phyloP scores from a whole-genome alignment of 352 stramenopile species.

The Globisporangium nunn region DNA sequence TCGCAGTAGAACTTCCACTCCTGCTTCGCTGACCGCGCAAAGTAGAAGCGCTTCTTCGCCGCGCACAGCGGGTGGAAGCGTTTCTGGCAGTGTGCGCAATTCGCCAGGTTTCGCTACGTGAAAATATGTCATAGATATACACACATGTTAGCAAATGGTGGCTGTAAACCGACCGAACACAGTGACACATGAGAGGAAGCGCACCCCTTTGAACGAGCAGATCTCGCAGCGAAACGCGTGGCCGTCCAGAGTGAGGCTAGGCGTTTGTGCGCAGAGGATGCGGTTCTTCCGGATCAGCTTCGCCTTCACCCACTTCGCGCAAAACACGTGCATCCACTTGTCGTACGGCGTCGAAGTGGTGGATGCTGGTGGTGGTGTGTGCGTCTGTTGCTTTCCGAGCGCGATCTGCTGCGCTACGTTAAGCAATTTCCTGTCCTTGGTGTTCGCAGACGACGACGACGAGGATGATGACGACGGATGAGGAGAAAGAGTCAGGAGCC shows the following conservation, averaged over 20 bases:
- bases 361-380: background rate
- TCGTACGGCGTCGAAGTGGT: slow-evolving; percentile 10
- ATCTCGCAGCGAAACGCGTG: slow-evolving; percentile 45
- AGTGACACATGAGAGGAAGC: background rate
- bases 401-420: background rate
- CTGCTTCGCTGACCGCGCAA: slow-evolving; percentile 42
- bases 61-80: slow-evolving; percentile 74
- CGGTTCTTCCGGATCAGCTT: slow-evolving; percentile 61
- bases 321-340: slow-evolving; percentile 78
- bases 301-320: slow-evolving; percentile 63
- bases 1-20: slow-evolving; percentile 82
- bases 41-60: slow-evolving; percentile 54
- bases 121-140: background rate
- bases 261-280: slow-evolving; percentile 44
- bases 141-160: too few species aligned
- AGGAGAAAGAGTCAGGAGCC: background rate
- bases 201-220: slow-evolving; percentile 39
- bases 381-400: background rate
- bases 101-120: slow-evolving; percentile 37
- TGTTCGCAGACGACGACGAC: background rate
- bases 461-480: background rate
- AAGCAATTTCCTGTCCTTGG: background rate
- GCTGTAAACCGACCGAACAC: background rate
- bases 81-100: slow-evolving; percentile 52
- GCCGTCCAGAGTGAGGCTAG: slow-evolving; percentile 16